These are phyloP conservation scores for Cladosporium colombiae DNA, from an alignment of 2,329 filamentous ascomycete genomes.

Conservation along the genomic window DNA sequence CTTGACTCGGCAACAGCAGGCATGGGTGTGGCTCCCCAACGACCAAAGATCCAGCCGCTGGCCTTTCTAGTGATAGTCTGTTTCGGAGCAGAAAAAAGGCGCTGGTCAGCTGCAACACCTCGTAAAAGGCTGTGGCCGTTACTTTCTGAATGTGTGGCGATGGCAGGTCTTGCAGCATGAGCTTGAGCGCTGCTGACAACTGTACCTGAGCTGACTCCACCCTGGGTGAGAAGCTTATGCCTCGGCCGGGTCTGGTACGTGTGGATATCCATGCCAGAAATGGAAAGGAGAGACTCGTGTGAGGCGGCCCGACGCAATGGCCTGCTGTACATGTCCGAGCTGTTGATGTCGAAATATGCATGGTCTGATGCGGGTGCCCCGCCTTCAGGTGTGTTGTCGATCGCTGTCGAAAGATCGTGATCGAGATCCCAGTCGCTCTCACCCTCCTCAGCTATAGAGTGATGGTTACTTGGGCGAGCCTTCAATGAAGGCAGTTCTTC, in stretches of 20 bases:
- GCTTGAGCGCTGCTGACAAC: conserved; percentile 41
- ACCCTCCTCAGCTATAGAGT: conserved; percentile 34
- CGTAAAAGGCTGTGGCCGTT: conserved; percentile 35
- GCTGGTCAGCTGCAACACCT: conserved; percentile 36
- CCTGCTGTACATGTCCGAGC: conserved; percentile 20
- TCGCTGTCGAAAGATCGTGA: background rate
- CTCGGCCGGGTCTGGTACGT: conserved; percentile 69
- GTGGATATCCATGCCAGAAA: conserved; percentile 87
- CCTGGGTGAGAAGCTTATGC: conserved; percentile 64
- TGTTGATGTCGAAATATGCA: conserved; percentile 11
- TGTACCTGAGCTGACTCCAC: conserved; percentile 50
- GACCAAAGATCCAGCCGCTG: conserved; percentile 66
- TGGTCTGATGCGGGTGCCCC: conserved; percentile 32
- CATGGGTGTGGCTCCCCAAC: conserved; percentile 60
- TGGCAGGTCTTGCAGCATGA: conserved; percentile 37
- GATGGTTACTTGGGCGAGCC: conserved; percentile 24
- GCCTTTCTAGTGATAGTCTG: conserved; percentile 53
- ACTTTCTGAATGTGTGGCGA: conserved; percentile 22
- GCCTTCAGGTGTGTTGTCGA: conserved; percentile 20
- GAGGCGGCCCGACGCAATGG: conserved; percentile 64
- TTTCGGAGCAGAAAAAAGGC: conserved; percentile 40
- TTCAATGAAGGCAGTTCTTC: conserved; percentile 32
- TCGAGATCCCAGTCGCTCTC: conserved; percentile 26
- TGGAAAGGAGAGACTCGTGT: conserved; percentile 86
- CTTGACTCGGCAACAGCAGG: conserved; percentile 29